These are phyloP conservation scores for Lachancea sp. DNA, from an alignment of 805 yeast species.

Conservation along the genomic window DNA sequence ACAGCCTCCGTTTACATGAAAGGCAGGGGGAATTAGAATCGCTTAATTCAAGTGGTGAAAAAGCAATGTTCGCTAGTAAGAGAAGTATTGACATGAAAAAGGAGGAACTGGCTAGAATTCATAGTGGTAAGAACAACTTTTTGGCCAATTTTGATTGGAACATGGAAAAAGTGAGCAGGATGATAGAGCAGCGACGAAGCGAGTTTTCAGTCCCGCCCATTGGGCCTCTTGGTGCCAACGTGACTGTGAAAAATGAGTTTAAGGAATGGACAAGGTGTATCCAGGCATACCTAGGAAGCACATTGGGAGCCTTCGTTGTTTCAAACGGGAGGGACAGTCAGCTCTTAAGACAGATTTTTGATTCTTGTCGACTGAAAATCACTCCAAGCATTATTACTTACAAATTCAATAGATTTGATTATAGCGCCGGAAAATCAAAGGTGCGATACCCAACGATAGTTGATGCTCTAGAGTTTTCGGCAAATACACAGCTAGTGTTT, in stretches of 20 bases:
- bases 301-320: slow-evolving; percentile 62
- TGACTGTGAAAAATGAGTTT: slow-evolving; percentile 50
- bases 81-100: slow-evolving; percentile 13
- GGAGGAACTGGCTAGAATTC: slow-evolving; percentile 18
- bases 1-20: slow-evolving; percentile 14
- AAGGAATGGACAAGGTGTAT: slow-evolving; percentile 53
- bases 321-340: slow-evolving; percentile 53
- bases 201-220: slow-evolving; percentile 49
- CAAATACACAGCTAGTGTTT: slow-evolving; percentile 51
- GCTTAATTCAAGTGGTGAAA: slow-evolving; percentile 11
- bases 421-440: slow-evolving; percentile 39
- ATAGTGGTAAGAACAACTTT: slow-evolving; percentile 24
- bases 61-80: slow-evolving; percentile 12
- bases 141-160: slow-evolving; percentile 47
- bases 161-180: slow-evolving; percentile 38
- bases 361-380: slow-evolving; percentile 28
- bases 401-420: slow-evolving; percentile 40
- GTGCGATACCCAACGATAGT: slow-evolving; percentile 41
- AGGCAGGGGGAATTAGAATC: slow-evolving; percentile 16
- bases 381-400: slow-evolving; percentile 45
- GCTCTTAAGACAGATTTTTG: slow-evolving; percentile 34
- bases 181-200: slow-evolving; percentile 32
- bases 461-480: slow-evolving; percentile 53
- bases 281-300: slow-evolving; percentile 46
- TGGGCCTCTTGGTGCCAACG: slow-evolving; percentile 72